phyloP scores from a whole-genome alignment of 192 early-diverging fungal genomes.

The Diversispora epigaea region DNA sequence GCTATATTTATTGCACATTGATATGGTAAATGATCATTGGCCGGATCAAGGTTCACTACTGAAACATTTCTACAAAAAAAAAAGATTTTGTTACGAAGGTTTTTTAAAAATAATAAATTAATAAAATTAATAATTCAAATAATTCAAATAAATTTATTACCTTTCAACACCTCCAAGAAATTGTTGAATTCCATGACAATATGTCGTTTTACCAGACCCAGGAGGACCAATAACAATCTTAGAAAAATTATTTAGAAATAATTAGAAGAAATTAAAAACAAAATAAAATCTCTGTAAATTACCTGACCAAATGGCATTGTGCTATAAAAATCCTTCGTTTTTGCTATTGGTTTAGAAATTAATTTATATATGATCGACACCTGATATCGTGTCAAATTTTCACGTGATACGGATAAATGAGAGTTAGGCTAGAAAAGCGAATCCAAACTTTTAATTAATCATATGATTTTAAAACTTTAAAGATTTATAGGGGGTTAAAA shows the following conservation, averaged over 20 bases:
- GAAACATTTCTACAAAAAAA: conserved; percentile 60
- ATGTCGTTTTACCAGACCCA: conserved; percentile 94
- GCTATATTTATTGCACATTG: conserved; percentile 77
- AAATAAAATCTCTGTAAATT: conserved; percentile 1
- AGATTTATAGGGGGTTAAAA: too few relatives aligned
- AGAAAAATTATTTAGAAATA: neutral
- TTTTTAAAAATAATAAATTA: neutral
- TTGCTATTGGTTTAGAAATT: too few relatives aligned
- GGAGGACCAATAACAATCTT: conserved; percentile 94
- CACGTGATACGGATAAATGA: too few relatives aligned
- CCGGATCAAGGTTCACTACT: conserved; percentile 97
- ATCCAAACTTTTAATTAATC: too few relatives aligned
- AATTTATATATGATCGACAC: too few relatives aligned
- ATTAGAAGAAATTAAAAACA: neutral
- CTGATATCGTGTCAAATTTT: too few relatives aligned
- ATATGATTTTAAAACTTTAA: too few relatives aligned
- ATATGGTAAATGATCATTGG: conserved; percentile 89
- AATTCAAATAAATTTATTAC: conserved; percentile 30
- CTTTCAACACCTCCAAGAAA: conserved; percentile 77
- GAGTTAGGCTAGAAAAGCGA: too few relatives aligned
- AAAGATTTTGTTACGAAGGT: neutral
- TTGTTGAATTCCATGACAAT: conserved; percentile 87
- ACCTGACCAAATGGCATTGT: conserved; percentile 35
- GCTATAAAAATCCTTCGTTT: neutral
- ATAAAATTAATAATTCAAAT: neutral